These are phyloP conservation scores for Domatiomyces catenatus DNA, from an alignment of 2,329 filamentous ascomycete species.

Conservation along the genomic window DNA sequence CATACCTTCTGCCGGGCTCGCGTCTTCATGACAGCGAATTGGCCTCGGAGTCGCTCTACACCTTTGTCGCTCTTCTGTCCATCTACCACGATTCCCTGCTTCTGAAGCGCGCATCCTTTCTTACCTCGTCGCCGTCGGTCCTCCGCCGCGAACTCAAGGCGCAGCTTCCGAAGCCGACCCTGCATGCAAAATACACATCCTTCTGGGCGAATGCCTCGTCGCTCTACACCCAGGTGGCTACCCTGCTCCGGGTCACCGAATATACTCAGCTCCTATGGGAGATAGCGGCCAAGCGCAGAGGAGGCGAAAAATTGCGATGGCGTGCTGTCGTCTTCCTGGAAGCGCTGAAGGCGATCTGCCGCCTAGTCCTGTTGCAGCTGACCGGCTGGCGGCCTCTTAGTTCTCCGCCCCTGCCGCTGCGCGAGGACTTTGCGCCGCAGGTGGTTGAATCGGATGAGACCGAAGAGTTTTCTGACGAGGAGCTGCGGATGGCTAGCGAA, in stretches of 20 bases:
- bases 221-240: slow-evolving; percentile 66
- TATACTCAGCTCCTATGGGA: slow-evolving; percentile 96
- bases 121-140: slow-evolving; percentile 53
- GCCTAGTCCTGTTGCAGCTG: slow-evolving; percentile 62
- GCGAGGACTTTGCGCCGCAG: slow-evolving; percentile 49
- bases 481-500: slow-evolving; percentile 14
- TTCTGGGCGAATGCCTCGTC: slow-evolving; percentile 47
- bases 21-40: slow-evolving; percentile 60
- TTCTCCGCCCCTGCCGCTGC: slow-evolving; percentile 68
- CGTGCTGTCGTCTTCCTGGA: slow-evolving; percentile 74
- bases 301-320: slow-evolving; percentile 68
- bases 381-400: slow-evolving; percentile 73
- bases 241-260: slow-evolving; percentile 74
- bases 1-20: slow-evolving; percentile 81
- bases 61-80: slow-evolving; percentile 14
- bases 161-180: slow-evolving; percentile 32
- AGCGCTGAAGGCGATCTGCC: slow-evolving; percentile 69
- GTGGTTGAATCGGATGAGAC: slow-evolving; percentile 36
- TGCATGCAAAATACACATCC: slow-evolving; percentile 48
- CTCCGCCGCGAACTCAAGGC: slow-evolving; percentile 5
- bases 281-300: slow-evolving; percentile 80
- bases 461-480: slow-evolving; percentile 26
- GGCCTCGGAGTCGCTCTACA: slow-evolving; percentile 60
- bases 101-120: slow-evolving; percentile 26
- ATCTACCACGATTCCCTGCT: slow-evolving; percentile 14